Evolutionary conservation across 768 basidiomycete species (phyloP).

Genomic region (Leccinum disarticulatum): DNA sequence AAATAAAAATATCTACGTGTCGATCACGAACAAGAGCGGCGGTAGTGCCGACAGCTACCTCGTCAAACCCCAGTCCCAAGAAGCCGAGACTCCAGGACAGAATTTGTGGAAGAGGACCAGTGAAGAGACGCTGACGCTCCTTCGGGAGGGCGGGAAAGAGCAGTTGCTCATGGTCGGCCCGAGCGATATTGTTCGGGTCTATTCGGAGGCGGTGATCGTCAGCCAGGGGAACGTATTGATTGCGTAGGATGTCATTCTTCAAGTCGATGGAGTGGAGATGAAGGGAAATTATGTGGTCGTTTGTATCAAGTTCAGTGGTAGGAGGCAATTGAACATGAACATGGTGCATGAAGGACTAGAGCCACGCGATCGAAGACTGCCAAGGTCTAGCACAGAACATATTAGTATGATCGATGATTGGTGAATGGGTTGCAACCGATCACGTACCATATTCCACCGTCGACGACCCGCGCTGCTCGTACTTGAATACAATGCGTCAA

Average conservation of each 20-base stretch:
- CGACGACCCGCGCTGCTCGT: slow-evolving; percentile 50
- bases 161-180: slow-evolving; percentile 11
- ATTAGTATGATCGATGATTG: too few relatives aligned
- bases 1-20: not conserved
- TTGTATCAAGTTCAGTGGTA: too few relatives aligned
- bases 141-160: slow-evolving; percentile 3
- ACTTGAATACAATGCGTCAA: slow-evolving; percentile 39
- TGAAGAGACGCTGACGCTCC: slow-evolving; percentile 7
- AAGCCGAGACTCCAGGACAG: not conserved
- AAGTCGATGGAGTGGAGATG: not conserved
- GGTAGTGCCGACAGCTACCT: not conserved
- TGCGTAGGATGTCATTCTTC: not conserved
- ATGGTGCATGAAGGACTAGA: too few relatives aligned
- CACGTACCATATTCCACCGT: slow-evolving; percentile 53
- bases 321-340: too few relatives aligned
- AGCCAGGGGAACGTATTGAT: slow-evolving; percentile 5
- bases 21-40: slow-evolving; percentile 8
- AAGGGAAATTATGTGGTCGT: too few relatives aligned
- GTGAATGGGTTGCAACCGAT: too few relatives aligned
- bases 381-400: too few relatives aligned
- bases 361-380: too few relatives aligned
- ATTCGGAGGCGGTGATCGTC: slow-evolving; percentile 10
- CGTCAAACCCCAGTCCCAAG: not conserved
- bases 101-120: slow-evolving; percentile 12
- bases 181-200: slow-evolving; percentile 15